phyloP scores from a whole-genome alignment of 306 rosid species.

The Casuarina cunninghamiana region DNA sequence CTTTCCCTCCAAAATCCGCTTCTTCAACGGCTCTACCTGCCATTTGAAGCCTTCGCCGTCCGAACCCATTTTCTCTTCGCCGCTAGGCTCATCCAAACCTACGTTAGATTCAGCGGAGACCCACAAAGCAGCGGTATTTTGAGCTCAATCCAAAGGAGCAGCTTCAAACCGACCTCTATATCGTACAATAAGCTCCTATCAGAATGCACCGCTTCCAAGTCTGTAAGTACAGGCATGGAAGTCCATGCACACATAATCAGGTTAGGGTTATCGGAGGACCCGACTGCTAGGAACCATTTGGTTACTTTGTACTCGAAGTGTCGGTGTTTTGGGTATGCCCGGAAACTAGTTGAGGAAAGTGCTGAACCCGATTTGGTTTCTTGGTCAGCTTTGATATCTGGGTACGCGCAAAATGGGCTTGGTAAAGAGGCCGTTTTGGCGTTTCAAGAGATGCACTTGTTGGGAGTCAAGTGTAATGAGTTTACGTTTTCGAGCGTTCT shows the following conservation, averaged over 20 bases:
- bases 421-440: constrained; percentile 56
- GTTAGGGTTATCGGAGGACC: constrained; percentile 51
- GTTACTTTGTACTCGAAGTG: constrained; percentile 48
- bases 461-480: constrained; percentile 67
- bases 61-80: constrained; percentile 17
- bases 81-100: constrained; percentile 22
- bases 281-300: constrained; percentile 48
- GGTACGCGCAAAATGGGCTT: constrained; percentile 68
- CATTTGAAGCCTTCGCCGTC: constrained; percentile 27
- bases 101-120: constrained; percentile 14
- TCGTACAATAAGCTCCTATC: constrained; percentile 50
- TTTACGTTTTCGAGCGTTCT: constrained; percentile 72
- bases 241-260: constrained; percentile 67
- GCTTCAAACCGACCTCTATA: constrained; percentile 20
- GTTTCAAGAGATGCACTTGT: constrained; percentile 53
- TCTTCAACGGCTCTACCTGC: constrained; percentile 27
- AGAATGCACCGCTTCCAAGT: constrained; percentile 57
- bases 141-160: neutral
- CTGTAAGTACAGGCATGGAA: constrained; percentile 49
- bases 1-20: constrained; percentile 34
- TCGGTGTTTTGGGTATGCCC: constrained; percentile 49
- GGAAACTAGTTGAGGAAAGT: constrained; percentile 45
- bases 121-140: constrained; percentile 16
- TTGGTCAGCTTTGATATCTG: constrained; percentile 79
- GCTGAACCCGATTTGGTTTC: constrained; percentile 48